A percentile compares a stretch with the other conserved stretches of the same genome.
Conservation (phyloP, 495 filamentous ascomycete genomes). For the Trichoderma virens region DNA sequence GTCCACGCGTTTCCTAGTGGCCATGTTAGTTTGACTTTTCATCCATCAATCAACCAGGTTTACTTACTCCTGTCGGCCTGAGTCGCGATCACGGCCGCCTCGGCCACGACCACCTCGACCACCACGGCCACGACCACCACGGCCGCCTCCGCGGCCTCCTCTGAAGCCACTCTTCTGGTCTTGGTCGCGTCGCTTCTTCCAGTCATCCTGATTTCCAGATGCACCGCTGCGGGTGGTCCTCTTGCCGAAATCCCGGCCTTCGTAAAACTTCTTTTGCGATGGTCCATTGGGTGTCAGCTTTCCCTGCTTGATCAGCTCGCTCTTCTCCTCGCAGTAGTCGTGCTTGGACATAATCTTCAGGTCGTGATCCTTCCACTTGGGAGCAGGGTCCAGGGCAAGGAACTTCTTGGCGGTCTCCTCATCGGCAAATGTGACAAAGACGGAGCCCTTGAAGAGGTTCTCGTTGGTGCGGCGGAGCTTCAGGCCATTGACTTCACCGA, state of each 20-base stretch:
- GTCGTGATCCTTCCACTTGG: constrained; percentile 66
- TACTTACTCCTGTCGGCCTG: constrained; percentile 17
- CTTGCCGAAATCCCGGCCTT: constrained; percentile 29
- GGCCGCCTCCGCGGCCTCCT: constrained; percentile 33
- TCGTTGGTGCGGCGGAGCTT: constrained; percentile 69
- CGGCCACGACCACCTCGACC: constrained; percentile 27
- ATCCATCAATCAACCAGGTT: constrained; percentile 13
- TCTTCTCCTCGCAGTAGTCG: constrained; percentile 76
- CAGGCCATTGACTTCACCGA: constrained; percentile 72
- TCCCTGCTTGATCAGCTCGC: constrained; percentile 65
- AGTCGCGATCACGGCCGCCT: constrained; percentile 28
- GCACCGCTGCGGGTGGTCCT: constrained; percentile 28
- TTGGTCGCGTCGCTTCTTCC: constrained; percentile 58
- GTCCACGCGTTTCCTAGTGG: constrained; percentile 14
- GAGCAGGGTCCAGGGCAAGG: constrained; percentile 68
- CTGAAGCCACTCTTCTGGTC: constrained; percentile 58
- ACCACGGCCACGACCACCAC: constrained; percentile 35
- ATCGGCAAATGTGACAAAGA: constrained; percentile 83
- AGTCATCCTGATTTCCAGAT: constrained; percentile 48
- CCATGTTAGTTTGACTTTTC: background rate
- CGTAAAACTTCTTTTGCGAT: constrained; percentile 22
- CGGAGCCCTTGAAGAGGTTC: constrained; percentile 80
- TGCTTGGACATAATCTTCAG: constrained; percentile 77
- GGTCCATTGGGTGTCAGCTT: constrained; percentile 47
- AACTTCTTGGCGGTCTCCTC: constrained; percentile 72